Evolutionary conservation across 2,329 filamentous ascomycete species (phyloP), one percentile per base, ranked within the genome.

Genomic region (Trichoderma sp.): DNA sequence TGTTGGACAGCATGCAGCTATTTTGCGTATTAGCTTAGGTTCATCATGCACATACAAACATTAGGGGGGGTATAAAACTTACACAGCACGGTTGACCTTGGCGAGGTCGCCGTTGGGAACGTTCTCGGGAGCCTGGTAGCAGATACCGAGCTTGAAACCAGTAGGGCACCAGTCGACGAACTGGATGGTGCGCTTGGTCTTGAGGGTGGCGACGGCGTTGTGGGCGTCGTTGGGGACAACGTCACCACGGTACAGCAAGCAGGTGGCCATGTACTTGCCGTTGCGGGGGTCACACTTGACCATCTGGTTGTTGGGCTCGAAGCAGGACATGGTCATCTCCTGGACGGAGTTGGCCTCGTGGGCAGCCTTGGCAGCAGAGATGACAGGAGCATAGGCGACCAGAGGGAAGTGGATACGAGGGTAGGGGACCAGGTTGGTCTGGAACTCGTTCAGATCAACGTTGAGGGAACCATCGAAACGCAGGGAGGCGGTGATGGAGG

Each of bases 251-350:
- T 99, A 99, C 83, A 99, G 87, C 85, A 99, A 85, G 85, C 95
- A 98, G 79, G 95, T 98, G 76, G 95, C 95, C 95, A 99, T 99
- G 90, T 99, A 99, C 90, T 99, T 99, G 85, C 95, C 95, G 84
- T 97, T 95, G 81, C 95, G 94, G 78, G 95, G 95, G 83, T 99
- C 96, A 82, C 95, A 99, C 90, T 97, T 97, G 83, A 99, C 95
- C 95, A 99, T 99, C 92, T 99, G 95, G 91, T 97, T 98, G 91
- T 98, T 93, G 79, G 95, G 94, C 90, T 99, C 95, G 87, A 99
- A 99, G 92, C 95, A 98, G 76, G 93, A 93, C 91, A 95, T 97
- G 84, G 94, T 97, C 88, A 98, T 98, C 88, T 98, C 96, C 85
- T 94, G 92, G 76, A 98, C 95, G 32, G 93, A 96, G 91, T 98